Conservation (phyloP, 768 basidiomycete species). For the Leucosporidium scottii region DNA sequence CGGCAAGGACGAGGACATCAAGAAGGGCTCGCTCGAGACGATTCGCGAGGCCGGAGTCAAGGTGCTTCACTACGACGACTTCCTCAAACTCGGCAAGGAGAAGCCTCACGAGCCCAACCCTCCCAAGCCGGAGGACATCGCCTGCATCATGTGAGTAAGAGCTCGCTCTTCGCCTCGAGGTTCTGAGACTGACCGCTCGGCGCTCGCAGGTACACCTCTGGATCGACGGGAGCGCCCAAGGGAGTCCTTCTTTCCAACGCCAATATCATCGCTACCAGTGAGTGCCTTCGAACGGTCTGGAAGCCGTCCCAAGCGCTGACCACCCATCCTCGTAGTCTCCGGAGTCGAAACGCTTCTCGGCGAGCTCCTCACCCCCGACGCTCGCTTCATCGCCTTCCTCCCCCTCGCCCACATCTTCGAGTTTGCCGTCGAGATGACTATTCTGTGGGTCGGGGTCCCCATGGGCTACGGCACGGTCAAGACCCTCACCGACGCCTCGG, state of each 20-base stretch:
- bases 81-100: conserved; percentile 60
- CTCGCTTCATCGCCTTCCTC: conserved; percentile 69
- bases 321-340: conserved; percentile 48
- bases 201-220: conserved; percentile 52
- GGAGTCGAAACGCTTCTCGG: conserved; percentile 66
- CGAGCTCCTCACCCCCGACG: conserved; percentile 47
- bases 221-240: conserved; percentile 88
- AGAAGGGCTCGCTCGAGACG: conserved; percentile 50
- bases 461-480: conserved; percentile 88
- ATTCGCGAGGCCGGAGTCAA: conserved; percentile 52
- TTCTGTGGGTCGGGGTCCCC: conserved; percentile 42
- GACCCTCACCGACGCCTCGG: conserved; percentile 80
- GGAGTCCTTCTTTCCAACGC: conserved; percentile 82
- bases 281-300: not conserved
- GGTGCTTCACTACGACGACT: conserved; percentile 60
- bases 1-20: conserved; percentile 48
- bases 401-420: conserved; percentile 70
- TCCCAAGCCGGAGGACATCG: conserved; percentile 52
- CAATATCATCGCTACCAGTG: conserved; percentile 69
- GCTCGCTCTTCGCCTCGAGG: too few relatives aligned
- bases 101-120: conserved; percentile 51
- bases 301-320: not conserved
- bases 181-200: too few relatives aligned
- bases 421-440: conserved; percentile 59
- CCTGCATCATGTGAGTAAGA: conserved; percentile 54